These are phyloP conservation scores for Zopfia rhizophila DNA, from an alignment of 2,329 filamentous ascomycete species.

Conservation along the genomic window DNA sequence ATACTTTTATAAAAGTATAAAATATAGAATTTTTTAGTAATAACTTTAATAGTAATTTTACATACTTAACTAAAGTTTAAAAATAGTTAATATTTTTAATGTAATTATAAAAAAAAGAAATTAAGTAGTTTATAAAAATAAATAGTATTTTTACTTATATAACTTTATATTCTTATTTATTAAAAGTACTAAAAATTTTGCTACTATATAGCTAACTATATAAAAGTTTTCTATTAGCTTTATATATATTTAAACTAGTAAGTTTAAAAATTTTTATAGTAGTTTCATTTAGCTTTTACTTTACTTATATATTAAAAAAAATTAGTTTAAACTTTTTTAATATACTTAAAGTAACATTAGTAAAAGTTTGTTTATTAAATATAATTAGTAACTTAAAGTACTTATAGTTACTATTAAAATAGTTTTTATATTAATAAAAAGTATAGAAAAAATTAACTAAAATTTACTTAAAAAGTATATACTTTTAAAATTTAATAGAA, in stretches of 20 bases:
- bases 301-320: constrained; percentile 36
- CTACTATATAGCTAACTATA: constrained; percentile 11
- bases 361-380: constrained; percentile 37
- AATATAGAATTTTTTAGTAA: too few species aligned
- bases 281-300: constrained; percentile 35
- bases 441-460: too few species aligned
- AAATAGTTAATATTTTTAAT: constrained; percentile 17
- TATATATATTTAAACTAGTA: constrained; percentile 10
- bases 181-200: constrained; percentile 18
- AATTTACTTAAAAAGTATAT: too few species aligned
- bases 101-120: constrained; percentile 14
- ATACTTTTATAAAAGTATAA: constrained; percentile 10
- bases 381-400: constrained; percentile 23
- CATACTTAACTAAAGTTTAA: constrained; percentile 3
- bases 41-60: constrained; percentile 13
- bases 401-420: too few species aligned
- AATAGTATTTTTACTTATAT: constrained; percentile 14
- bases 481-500: too few species aligned
- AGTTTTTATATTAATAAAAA: too few species aligned
- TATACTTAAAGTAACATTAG: constrained; percentile 49
- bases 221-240: constrained; percentile 14
- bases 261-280: constrained; percentile 12
- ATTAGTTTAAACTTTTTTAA: constrained; percentile 47
- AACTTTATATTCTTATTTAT: constrained; percentile 12
- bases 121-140: constrained; percentile 9